Evolutionary conservation across 176 grass and related monocot genomes (phyloP), one percentile per base, ranked within the genome.

Genomic region (Typha latifolia): DNA sequence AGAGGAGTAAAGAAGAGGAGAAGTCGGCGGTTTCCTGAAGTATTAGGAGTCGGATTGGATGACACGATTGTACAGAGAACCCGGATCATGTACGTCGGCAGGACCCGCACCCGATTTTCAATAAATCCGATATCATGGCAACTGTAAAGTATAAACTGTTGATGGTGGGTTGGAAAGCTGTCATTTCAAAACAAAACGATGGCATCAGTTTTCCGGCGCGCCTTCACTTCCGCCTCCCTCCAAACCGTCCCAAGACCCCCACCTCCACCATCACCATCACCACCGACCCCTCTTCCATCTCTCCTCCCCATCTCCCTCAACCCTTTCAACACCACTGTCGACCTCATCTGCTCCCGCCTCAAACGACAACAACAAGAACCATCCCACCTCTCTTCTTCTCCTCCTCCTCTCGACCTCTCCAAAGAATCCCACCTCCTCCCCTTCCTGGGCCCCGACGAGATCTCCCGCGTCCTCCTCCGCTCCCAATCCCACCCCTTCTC

Each of bases 241-340:
- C 15, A 57, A 57, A 78, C 62, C 79, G 59, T 86, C 21, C 77
- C 20, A 31, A 62, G 15, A 13, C 12, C 51, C 3, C 51, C 12
- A 18, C 23, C 51, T 31, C 10, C 74, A 47, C 65, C 43, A 10
- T 27, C 14, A 3, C 74, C 65, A 31, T 2, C 32, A 23, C 3
- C 49, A 24, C 64, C 70, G 19, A 12, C 4, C 24, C 22, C 80
- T 1, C 49, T 82, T 51, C 66, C 74, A 51, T 90, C 91, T n/a
- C 91, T 96, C 20, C 85, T 89, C 69, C 82, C 88, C 24, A 82
- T 82, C 22, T 72, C 80, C 32, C 78, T 96, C 47, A 81, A 96
- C 62, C 88, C 92, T 12, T 84, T 65, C 78, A 61, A 82, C 78
- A 70, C 80, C 70, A 63, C 80, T 63, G 79, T 96, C 63, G 64